Percentiles rank a stretch among this genome's conserved stretches.
These are phyloP conservation scores for Colletotrichum camelliae DNA, from an alignment of 2,329 filamentous ascomycete genomes.

Conservation along the genomic window DNA sequence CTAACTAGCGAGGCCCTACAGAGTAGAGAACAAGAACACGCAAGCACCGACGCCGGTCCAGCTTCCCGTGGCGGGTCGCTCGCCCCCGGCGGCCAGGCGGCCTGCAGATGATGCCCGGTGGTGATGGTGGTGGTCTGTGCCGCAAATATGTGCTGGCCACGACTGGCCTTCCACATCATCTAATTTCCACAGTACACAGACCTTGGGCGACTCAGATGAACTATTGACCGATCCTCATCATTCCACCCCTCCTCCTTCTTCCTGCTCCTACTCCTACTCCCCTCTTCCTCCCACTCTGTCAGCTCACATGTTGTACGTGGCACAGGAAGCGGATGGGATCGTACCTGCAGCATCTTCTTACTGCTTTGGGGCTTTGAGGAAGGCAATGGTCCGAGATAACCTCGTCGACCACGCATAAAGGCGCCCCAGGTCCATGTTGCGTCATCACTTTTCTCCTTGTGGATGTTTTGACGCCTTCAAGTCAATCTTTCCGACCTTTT, in stretches of 20 bases:
- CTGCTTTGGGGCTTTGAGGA: background rate
- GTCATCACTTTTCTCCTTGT: background rate
- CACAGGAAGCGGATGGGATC: background rate
- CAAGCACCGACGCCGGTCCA: background rate
- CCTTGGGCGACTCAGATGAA: background rate
- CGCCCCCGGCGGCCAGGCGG: background rate
- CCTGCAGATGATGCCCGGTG: background rate
- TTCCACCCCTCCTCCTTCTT: background rate
- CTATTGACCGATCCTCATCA: constrained; percentile 6
- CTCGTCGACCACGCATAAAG: background rate
- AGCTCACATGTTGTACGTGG: background rate
- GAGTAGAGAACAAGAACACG: background rate
- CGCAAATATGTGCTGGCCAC: background rate
- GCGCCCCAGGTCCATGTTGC: background rate
- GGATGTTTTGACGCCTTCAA: background rate
- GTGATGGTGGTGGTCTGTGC: constrained; percentile 4
- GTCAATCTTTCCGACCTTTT: background rate
- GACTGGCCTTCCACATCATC: background rate
- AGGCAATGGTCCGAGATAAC: background rate
- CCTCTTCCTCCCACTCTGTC: background rate
- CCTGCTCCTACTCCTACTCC: background rate
- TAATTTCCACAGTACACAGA: constrained; percentile 19
- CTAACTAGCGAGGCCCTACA: background rate
- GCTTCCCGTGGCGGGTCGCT: background rate
- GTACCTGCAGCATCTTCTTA: background rate